Conservation (phyloP, 306 rosid species). For the Trichosanthes cucumerina region DNA sequence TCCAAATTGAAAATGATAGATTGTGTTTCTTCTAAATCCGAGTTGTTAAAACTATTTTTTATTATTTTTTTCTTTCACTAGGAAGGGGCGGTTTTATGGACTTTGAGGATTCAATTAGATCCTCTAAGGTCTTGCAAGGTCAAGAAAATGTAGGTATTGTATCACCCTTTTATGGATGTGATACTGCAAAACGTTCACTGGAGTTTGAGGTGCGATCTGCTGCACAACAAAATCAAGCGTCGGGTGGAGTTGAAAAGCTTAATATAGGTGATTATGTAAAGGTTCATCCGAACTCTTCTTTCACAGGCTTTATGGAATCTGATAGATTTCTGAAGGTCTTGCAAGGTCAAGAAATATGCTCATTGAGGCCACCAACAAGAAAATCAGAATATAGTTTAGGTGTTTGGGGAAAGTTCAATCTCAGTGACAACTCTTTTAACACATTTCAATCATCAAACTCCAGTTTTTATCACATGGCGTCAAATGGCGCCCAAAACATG, state of each 20-base stretch:
- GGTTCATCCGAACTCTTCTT: conserved; percentile 49
- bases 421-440: conserved; percentile 39
- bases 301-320: conserved; percentile 63
- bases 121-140: conserved; percentile 99
- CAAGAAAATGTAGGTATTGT: conserved; percentile 91
- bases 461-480: conserved; percentile 30
- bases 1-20: neutral
- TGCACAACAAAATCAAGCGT: conserved; percentile 38
- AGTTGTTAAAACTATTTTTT: conserved; percentile 3
- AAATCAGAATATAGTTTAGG: conserved; percentile 45
- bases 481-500: conserved; percentile 41
- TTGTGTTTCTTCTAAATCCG: neutral
- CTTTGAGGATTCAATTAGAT: conserved; percentile 80
- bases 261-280: conserved; percentile 50
- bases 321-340: conserved; percentile 78
- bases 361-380: conserved; percentile 55
- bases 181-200: conserved; percentile 50
- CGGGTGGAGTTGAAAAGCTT: conserved; percentile 38
- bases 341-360: conserved; percentile 99
- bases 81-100: conserved; percentile 74
- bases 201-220: conserved; percentile 58
- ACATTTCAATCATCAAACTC: conserved; percentile 49
- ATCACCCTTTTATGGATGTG: conserved; percentile 67
- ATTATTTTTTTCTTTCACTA: conserved; percentile 19
- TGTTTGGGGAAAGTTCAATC: conserved; percentile 57